A percentile compares a stretch with the other conserved stretches of the same genome.
These are phyloP conservation scores for Pythium rishiriense DNA, from an alignment of 352 stramenopile genomes.

Conservation along the genomic window DNA sequence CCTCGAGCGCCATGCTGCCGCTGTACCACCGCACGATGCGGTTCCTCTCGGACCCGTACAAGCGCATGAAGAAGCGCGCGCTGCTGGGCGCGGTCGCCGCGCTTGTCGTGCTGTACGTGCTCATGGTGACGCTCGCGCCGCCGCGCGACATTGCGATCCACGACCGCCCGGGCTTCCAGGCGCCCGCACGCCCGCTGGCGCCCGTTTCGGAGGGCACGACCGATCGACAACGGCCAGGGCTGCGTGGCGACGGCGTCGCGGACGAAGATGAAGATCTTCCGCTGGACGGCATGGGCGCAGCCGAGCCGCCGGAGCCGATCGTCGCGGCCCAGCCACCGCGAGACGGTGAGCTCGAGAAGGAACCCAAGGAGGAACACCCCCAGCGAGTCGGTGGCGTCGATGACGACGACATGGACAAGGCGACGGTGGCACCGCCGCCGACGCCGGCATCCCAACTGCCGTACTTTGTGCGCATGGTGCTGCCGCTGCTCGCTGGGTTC, in stretches of 20 bases:
- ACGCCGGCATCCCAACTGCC: conserved; percentile 32
- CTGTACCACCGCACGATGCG: conserved; percentile 69
- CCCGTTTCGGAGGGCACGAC: no score
- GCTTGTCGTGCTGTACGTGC: conserved; percentile 63
- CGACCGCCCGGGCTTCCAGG: conserved; percentile 27
- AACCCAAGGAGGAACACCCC: neutral
- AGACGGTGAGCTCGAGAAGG: neutral
- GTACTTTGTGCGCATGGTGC: conserved; percentile 57
- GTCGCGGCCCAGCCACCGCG: conserved; percentile 7
- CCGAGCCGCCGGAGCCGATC: conserved; percentile 22
- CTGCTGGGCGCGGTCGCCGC: conserved; percentile 34
- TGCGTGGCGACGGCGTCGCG: conserved; percentile 10
- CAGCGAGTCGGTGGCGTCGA: neutral
- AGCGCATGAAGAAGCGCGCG: conserved; percentile 55
- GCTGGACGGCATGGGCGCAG: conserved; percentile 10
- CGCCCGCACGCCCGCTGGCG: conserved; percentile 1
- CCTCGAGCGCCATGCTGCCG: conserved; percentile 36
- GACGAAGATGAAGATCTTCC: neutral
- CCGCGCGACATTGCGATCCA: conserved; percentile 17
- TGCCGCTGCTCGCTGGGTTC: conserved; percentile 78
- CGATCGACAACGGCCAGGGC: conserved; percentile 7
- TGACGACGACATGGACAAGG: neutral
- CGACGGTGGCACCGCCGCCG: neutral
- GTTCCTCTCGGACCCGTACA: conserved; percentile 59
- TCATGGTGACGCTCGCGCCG: conserved; percentile 40